Conservation (phyloP, 441 rosid species). For the Croton setiger region DNA sequence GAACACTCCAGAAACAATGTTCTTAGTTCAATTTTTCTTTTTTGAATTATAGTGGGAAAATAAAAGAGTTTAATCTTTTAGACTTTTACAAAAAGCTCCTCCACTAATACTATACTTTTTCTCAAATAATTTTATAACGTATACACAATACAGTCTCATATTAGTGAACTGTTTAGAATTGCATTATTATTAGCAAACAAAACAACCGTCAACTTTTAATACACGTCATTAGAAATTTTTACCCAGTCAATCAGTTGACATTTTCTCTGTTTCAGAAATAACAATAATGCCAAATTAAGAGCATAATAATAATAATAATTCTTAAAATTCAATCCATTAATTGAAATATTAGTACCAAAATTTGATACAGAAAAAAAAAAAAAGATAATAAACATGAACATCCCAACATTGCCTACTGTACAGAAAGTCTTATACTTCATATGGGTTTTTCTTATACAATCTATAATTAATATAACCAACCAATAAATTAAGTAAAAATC, state of each 20-base stretch:
- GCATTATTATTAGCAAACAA: not conserved
- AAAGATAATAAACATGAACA: not conserved
- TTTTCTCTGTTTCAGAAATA: no score
- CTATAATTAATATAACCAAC: not conserved
- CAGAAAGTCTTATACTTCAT: not conserved
- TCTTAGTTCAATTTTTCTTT: no score
- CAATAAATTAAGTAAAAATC: not conserved
- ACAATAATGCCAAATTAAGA: no score
- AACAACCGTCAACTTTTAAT: no score
- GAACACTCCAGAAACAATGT: no score
- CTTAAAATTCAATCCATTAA: not conserved
- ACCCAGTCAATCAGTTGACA: no score
- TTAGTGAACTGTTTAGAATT: not conserved
- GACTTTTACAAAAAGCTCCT: not conserved
- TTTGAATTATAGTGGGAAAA: no score
- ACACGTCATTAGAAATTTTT: no score
- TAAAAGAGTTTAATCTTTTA: no score
- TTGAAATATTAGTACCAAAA: not conserved
- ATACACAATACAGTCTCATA: not conserved
- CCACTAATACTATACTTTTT: not conserved
- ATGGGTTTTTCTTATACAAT: not conserved
- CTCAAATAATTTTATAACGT: not conserved
- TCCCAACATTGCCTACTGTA: not conserved
- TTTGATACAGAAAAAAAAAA: not conserved
- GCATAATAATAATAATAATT: no score